Conservation (phyloP, 352 stramenopile genomes). For the Phytopythium kandeliae region DNA sequence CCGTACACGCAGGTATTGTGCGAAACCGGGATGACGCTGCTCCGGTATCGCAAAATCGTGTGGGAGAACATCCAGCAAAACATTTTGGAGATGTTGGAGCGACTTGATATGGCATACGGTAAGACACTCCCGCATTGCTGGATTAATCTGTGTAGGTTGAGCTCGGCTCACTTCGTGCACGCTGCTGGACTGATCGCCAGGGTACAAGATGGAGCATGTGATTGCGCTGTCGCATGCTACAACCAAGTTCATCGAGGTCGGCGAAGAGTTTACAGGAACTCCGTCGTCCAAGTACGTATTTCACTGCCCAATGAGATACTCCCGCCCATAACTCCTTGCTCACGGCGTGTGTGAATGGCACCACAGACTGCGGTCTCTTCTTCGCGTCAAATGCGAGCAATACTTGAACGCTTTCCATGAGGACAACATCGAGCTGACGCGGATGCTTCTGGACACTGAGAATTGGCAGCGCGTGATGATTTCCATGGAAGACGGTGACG, state of each 20-base stretch:
- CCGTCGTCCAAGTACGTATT: constrained; percentile 55
- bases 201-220: constrained; percentile 87
- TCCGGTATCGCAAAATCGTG: constrained; percentile 79
- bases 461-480: constrained; percentile 74
- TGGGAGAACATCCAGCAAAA: constrained; percentile 86
- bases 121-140: background rate
- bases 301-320: background rate
- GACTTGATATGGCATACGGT: constrained; percentile 73
- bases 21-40: constrained; percentile 70
- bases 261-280: constrained; percentile 78
- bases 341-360: constrained; percentile 5
- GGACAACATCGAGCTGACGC: constrained; percentile 74
- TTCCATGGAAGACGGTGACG: constrained; percentile 35
- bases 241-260: constrained; percentile 71
- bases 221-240: constrained; percentile 75
- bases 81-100: constrained; percentile 62
- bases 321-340: background rate
- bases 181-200: constrained; percentile 23
- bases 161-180: background rate
- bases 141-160: background rate
- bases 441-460: constrained; percentile 84
- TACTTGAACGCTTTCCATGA: constrained; percentile 77
- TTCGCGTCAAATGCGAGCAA: constrained; percentile 77
- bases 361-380: constrained; percentile 50
- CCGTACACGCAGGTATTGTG: constrained; percentile 66